Evolutionary conservation across 306 rosid species (phyloP).

Genomic region (Trifolium dubium): DNA sequence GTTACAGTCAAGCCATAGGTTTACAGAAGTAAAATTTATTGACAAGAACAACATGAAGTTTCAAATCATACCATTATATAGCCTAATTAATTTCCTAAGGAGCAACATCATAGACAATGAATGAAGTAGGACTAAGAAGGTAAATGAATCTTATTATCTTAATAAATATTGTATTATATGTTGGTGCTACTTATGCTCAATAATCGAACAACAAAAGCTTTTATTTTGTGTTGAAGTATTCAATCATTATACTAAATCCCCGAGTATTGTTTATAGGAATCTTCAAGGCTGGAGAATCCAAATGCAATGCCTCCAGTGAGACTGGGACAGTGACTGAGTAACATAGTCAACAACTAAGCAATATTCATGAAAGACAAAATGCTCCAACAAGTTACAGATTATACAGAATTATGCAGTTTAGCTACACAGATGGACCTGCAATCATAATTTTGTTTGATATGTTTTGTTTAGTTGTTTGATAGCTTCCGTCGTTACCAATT

Average conservation of each 20-base stretch:
- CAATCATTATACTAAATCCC: no score
- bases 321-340: neutral
- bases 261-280: no score
- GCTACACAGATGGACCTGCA: neutral
- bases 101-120: neutral
- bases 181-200: neutral
- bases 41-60: slow-evolving; percentile 71
- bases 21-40: slow-evolving; percentile 86
- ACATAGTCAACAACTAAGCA: neutral
- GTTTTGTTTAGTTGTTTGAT: neutral
- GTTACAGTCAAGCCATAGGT: slow-evolving; percentile 81
- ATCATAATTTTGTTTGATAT: neutral
- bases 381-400: neutral
- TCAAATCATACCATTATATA: neutral
- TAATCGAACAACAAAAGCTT: neutral
- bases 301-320: neutral
- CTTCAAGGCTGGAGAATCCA: no score
- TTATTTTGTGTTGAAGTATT: neutral
- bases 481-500: neutral
- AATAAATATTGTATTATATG: neutral
- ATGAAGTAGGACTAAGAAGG: neutral
- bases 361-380: neutral
- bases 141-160: neutral
- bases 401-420: neutral
- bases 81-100: neutral